Evolutionary conservation across 257 asterid genomes (phyloP).

Genomic region (Capsicum baccatum): DNA sequence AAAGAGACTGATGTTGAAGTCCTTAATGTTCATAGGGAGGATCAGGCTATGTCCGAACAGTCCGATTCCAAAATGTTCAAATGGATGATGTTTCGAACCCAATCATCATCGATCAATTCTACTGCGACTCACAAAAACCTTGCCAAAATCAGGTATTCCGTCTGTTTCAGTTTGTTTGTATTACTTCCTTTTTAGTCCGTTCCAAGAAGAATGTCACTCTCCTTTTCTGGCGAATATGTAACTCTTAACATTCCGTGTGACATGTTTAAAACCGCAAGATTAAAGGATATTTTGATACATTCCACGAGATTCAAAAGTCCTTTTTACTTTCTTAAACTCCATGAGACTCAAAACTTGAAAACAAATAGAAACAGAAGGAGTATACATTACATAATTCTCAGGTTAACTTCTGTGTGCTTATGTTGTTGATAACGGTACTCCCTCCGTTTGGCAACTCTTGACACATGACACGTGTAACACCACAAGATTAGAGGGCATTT

Average conservation of each 20-base stretch:
- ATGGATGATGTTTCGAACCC: slow-evolving; percentile 89
- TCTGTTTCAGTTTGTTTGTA: background rate
- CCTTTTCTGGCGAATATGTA: no score
- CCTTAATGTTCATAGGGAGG: slow-evolving; percentile 64
- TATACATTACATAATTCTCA: background rate
- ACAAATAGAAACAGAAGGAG: background rate
- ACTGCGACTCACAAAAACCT: slow-evolving; percentile 78
- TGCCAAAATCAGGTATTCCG: slow-evolving; percentile 76
- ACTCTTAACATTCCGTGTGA: no score
- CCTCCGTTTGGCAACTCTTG: no score
- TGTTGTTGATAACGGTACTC: background rate
- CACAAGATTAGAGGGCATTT: no score
- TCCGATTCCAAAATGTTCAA: slow-evolving; percentile 71
- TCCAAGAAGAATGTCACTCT: no score
- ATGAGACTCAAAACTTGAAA: background rate
- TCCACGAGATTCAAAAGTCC: background rate
- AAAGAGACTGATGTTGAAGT: background rate
- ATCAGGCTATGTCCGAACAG: slow-evolving; percentile 68
- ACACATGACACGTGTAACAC: no score
- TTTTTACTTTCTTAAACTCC: background rate
- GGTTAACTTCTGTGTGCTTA: background rate
- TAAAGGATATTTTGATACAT: no score
- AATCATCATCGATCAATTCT: slow-evolving; percentile 90
- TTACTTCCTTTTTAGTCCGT: no score
- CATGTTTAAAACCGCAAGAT: no score